Evolutionary conservation across 208 protist genomes (phyloP).

Genomic region (Strigomonas oncopelti): DNA sequence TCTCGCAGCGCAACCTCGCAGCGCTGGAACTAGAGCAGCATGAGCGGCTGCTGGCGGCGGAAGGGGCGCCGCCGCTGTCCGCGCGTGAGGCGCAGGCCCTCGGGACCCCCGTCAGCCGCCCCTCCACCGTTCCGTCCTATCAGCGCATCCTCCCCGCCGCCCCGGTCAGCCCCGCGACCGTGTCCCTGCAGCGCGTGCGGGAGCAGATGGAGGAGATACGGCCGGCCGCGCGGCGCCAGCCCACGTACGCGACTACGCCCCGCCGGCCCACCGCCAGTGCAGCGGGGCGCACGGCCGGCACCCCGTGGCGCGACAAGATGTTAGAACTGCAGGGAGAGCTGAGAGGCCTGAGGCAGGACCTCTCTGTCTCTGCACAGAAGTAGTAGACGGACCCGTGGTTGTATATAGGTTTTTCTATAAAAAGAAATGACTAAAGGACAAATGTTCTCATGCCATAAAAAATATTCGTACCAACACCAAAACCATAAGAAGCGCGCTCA

Average conservation of each 20-base stretch:
- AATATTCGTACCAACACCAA: no score
- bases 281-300: not conserved
- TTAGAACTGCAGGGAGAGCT: conserved; percentile 47
- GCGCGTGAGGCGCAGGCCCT: not conserved
- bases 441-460: no score
- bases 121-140: conserved; percentile 18
- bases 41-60: not conserved
- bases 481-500: no score
- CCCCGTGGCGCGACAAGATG: conserved; percentile 53
- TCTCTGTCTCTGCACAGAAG: conserved; percentile 5
- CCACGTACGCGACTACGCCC: not conserved
- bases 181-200: conserved; percentile 51
- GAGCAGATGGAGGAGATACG: conserved; percentile 46
- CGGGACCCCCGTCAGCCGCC: not conserved
- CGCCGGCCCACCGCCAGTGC: not conserved
- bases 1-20: conserved; percentile 2
- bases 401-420: no score
- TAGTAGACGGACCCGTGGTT: not conserved
- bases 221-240: conserved; percentile 15
- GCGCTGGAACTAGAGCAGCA: conserved; percentile 1
- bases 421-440: no score
- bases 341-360: conserved; percentile 39
- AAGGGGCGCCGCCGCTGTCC: not conserved
- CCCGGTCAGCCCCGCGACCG: conserved; percentile 32
- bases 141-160: conserved; percentile 30